Evolutionary conservation across 225 moss, liverwort and hornwort genomes (phyloP).

Genomic region (Pseudisothecium myosuroides): DNA sequence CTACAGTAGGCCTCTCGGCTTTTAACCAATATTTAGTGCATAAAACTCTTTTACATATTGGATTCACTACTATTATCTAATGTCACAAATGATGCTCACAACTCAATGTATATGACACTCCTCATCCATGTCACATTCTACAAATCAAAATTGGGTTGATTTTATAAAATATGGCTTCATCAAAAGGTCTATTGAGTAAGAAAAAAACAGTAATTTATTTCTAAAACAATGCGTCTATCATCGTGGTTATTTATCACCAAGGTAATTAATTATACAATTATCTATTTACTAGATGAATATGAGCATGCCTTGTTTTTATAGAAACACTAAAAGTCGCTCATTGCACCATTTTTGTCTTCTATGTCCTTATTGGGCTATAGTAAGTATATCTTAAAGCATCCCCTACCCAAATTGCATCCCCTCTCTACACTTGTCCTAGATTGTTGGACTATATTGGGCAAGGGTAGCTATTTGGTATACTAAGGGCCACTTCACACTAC

Average conservation of each 20-base stretch:
- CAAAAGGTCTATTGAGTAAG: neutral
- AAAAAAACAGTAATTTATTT: neutral
- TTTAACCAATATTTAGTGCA: too few relatives aligned
- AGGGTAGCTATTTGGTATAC: neutral
- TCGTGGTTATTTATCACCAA: too few relatives aligned
- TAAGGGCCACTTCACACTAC: neutral
- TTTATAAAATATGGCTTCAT: neutral
- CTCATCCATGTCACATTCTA: neutral
- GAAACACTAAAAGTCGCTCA: rapidly evolving
- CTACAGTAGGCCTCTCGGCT: too few relatives aligned
- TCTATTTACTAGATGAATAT: neutral
- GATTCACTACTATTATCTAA: too few relatives aligned
- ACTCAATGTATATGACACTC: neutral
- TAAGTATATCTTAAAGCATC: neutral
- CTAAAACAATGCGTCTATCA: neutral
- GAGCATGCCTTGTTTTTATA: neutral
- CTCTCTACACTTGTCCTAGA: neutral
- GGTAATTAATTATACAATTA: neutral
- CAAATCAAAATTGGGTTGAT: neutral
- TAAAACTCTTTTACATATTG: too few relatives aligned
- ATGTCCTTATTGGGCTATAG: neutral
- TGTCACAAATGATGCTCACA: too few relatives aligned
- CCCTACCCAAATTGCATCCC: neutral
- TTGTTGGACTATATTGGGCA: neutral
- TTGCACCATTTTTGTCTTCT: neutral